Percentiles rank a stretch among this genome's conserved stretches.
Evolutionary conservation across 225 moss, liverwort and hornwort species (phyloP).

Genomic region (Pseudoscleropodium purum): DNA sequence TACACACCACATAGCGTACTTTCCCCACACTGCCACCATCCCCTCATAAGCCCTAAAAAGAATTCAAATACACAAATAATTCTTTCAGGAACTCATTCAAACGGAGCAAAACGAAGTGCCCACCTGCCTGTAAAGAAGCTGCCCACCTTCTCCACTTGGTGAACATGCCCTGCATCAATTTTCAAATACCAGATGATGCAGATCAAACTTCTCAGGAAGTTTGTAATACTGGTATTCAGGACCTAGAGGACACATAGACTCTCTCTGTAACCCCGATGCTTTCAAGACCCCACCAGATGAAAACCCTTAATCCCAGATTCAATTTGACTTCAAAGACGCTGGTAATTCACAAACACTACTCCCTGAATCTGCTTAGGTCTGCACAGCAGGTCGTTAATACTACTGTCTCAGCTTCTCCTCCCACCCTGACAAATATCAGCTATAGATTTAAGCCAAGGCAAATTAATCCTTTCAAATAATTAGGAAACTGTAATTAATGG

Average conservation of each 20-base stretch:
- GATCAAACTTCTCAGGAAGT: background rate
- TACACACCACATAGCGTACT: slow-evolving; percentile 75
- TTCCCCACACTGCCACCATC: slow-evolving; percentile 56
- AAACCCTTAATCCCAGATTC: background rate
- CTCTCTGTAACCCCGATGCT: background rate
- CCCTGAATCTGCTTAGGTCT: background rate
- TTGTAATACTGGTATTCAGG: background rate
- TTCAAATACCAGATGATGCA: background rate
- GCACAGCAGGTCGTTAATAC: background rate
- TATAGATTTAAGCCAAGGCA: background rate
- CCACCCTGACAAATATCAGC: background rate
- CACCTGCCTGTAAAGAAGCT: slow-evolving; percentile 86
- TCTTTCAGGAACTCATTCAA: background rate
- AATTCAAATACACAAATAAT: background rate
- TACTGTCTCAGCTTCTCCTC: background rate
- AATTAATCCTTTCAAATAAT: background rate
- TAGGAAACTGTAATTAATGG: background rate
- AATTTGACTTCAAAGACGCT: background rate
- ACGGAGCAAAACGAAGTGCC: background rate
- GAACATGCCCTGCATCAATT: slow-evolving; percentile 37
- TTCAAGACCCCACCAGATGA: background rate
- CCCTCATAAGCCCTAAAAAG: background rate
- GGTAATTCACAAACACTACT: background rate
- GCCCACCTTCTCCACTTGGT: slow-evolving; percentile 66
- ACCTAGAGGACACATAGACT: background rate